Evolutionary conservation across 2,329 filamentous ascomycete genomes (phyloP), one percentile per base, ranked within the genome.

Genomic region (Claviceps arundinis): DNA sequence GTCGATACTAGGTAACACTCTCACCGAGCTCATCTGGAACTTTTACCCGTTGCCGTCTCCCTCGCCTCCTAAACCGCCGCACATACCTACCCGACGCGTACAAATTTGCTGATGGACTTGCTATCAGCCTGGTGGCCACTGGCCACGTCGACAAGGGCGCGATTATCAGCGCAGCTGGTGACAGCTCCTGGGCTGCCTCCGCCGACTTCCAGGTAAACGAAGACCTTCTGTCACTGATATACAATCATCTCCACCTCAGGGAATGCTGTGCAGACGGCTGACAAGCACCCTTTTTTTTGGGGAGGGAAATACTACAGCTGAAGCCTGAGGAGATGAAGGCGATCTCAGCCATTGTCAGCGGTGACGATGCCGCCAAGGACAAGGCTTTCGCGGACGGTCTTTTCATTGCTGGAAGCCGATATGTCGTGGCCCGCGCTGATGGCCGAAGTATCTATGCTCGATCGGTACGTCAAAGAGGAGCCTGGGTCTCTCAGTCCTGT

Each of bases 401-500:
- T 64, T 78, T 87, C 71, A 70, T 96, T 61, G 82, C 70, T 48
- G 86, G 85, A 58, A 81, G 84, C 65, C 86, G 87, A 70, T 96
- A 84, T 68, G 78, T 96, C 66, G 75, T 84, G 64, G 77, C 87
- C 66, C 82, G 80, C 65, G 80, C 84, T 50, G 87, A 90, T 56
- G 89, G 86, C 37, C 77, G 85, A 66, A 85, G 81, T 72, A 70
- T 95, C 62, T 95, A 95, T 70, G 87, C 82, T 58, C 89, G 90
- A 79, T 83, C 89, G 80, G 89, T 94, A 74, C 56, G 74, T 51
- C 14, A 53, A 40, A 44, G 44, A 5, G 14, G 26, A 24, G 14
- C 7, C 13, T 17, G 8, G 2, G 3, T 2, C 13, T 22, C 22
- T 13, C 19, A 5, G 11, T n/a, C 22, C 19, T 45, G 16, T 50